Percentiles rank a stretch among this genome's conserved stretches.
Evolutionary conservation across 2,329 filamentous ascomycete genomes (phyloP).

Genomic region (Neofusicoccum sp.): DNA sequence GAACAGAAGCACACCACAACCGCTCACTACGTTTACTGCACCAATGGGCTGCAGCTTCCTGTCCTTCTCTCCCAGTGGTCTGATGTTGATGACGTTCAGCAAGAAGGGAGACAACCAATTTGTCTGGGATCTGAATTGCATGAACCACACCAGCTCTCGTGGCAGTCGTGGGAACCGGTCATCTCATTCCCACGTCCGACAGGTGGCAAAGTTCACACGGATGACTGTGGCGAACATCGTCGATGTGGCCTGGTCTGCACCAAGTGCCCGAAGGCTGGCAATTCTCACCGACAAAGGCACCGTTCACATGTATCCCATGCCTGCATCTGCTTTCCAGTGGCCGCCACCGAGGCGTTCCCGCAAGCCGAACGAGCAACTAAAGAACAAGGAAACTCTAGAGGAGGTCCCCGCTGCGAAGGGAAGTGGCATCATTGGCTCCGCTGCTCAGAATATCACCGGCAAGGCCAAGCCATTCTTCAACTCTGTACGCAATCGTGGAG

Average conservation of each 20-base stretch:
- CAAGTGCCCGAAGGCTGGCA: conserved; percentile 79
- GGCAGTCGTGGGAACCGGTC: conserved; percentile 39
- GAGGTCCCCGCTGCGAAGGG: not conserved
- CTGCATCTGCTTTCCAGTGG: conserved; percentile 81
- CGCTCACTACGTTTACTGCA: conserved; percentile 70
- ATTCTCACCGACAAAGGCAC: conserved; percentile 95
- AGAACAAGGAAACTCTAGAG: conserved; percentile 23
- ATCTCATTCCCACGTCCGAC: conserved; percentile 60
- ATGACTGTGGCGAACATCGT: conserved; percentile 91
- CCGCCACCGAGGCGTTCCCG: conserved; percentile 65
- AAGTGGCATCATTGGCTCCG: conserved; percentile 20
- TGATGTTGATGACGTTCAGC: conserved; percentile 77
- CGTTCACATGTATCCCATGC: conserved; percentile 87
- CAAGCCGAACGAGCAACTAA: conserved; percentile 30
- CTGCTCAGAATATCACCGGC: conserved; percentile 48
- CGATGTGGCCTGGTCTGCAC: conserved; percentile 84
- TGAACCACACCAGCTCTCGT: conserved; percentile 45
- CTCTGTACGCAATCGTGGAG: conserved; percentile 40
- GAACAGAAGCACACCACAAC: conserved; percentile 57
- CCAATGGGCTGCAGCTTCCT: conserved; percentile 78
- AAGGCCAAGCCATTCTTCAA: conserved; percentile 43
- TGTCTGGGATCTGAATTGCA: conserved; percentile 76
- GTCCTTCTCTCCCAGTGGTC: conserved; percentile 73
- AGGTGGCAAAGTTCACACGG: conserved; percentile 84
- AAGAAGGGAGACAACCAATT: conserved; percentile 82